Base-by-base conservation (phyloP, 2,329 filamentous ascomycete genomes). In the Paecilomyces formosus region DNA sequence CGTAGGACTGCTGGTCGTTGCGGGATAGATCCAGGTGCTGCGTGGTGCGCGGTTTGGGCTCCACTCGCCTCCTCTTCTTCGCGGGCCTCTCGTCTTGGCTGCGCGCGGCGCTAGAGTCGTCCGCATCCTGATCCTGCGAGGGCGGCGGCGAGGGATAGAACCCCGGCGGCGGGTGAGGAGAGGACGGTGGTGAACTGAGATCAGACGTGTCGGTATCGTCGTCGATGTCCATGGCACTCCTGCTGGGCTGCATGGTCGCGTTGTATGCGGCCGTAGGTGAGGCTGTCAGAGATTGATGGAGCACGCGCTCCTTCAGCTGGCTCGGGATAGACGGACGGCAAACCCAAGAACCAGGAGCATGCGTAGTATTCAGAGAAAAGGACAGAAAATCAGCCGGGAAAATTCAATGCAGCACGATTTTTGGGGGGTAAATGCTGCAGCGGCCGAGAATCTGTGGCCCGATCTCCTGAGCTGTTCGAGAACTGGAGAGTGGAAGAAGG, bases 41-140 rank as follows among this genome's bases (percentile, higher is more conserved):
- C n/a, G 92, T 96, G 21, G 84, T 91, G 66, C 91, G 88, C 67
- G 89, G 81, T 68, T 85, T 85, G 64, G 82, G 80, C 59, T 83
- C 80, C 60, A 80, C 78, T 57, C 88, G 82, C 70, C 86, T 87
- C 68, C 89, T 86, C 74, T 88, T 88, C 80, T 95, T 96, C 57
- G 86, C 79, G 31, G 90, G 88, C 55, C 84, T 85, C 67, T 89
- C 86, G 70, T 81, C 81, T 71, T 83, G 80, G 70, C 76, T 74
- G 63, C 72, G 71, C 22, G 72, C 68, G 58, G 75, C 72, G 65
- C 65, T 71, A 61, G 65, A 69, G 67, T 65, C 64, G 64, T 74
- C 70, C 61, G 66, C 64, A 55, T 71, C 71, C 63, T 76, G 75
- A 8, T 70, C 70, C 63, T 76, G 74, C 15, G 77, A 78, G 52